These are phyloP conservation scores for Penicillium psychrofluorescens DNA, from an alignment of 495 filamentous ascomycete species.

Conservation along the genomic window DNA sequence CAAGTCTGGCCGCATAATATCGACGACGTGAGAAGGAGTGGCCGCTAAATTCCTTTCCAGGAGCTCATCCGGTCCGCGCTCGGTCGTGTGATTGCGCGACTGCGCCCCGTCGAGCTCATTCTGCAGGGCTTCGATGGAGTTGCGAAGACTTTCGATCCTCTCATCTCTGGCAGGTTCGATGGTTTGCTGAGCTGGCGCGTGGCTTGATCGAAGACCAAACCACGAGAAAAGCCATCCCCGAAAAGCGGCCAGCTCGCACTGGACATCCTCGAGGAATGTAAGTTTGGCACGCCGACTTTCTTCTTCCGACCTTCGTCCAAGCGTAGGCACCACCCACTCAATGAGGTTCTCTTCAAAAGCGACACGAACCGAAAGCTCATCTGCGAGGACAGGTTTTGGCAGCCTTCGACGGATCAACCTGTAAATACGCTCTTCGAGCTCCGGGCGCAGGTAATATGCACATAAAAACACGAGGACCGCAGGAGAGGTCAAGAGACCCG, in stretches of 20 bases:
- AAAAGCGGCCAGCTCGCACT: constrained; percentile 26
- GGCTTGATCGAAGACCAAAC: constrained; percentile 18
- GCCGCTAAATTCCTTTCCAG: constrained; percentile 3
- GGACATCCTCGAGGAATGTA: constrained; percentile 31
- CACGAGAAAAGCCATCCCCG: constrained; percentile 25
- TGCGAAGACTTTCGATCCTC: constrained; percentile 18
- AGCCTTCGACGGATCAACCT: constrained; percentile 35
- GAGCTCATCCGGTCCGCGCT: background rate
- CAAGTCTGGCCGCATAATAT: background rate
- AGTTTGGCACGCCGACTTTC: constrained; percentile 33
- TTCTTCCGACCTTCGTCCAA: constrained; percentile 36
- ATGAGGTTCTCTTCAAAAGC: constrained; percentile 41
- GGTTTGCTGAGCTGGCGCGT: constrained; percentile 8
- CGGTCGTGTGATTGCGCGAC: constrained; percentile 2
- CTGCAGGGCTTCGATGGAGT: constrained; percentile 24
- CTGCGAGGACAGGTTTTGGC: constrained; percentile 36
- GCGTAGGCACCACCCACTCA: constrained; percentile 39
- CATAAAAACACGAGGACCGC: constrained; percentile 28
- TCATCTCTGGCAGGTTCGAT: constrained; percentile 12
- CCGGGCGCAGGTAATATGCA: constrained; percentile 30
- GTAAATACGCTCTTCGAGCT: constrained; percentile 38
- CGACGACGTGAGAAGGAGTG: constrained; percentile 1
- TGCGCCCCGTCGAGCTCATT: constrained; percentile 23
- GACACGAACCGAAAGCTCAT: constrained; percentile 39
- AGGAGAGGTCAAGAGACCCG: constrained; percentile 25